Evolutionary conservation across 495 filamentous ascomycete genomes (phyloP).

Genomic region (Lepraria neglecta): DNA sequence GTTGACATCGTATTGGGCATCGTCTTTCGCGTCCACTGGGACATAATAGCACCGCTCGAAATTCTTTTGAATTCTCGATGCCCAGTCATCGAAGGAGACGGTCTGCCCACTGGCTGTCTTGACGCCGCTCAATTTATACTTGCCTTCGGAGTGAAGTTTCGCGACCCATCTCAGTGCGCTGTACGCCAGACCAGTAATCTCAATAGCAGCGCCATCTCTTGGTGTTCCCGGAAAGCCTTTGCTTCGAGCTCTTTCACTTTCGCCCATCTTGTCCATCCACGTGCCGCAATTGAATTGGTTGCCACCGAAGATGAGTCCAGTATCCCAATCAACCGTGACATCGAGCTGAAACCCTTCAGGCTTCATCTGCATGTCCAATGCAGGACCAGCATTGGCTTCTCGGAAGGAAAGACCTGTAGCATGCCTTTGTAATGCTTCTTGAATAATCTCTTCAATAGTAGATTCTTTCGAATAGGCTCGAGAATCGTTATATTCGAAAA

Average conservation of each 20-base stretch:
- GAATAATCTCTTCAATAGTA: slow-evolving; percentile 79
- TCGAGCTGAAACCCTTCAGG: slow-evolving; percentile 85
- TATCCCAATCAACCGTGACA: slow-evolving; percentile 85
- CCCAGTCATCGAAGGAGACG: slow-evolving; percentile 76
- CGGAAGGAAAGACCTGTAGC: slow-evolving; percentile 82
- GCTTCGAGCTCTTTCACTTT: slow-evolving; percentile 79
- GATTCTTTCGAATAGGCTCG: slow-evolving; percentile 79
- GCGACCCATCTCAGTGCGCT: slow-evolving; percentile 79
- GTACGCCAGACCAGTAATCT: slow-evolving; percentile 89
- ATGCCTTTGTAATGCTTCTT: slow-evolving; percentile 88
- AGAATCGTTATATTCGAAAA: slow-evolving; percentile 72
- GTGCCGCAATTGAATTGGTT: slow-evolving; percentile 94
- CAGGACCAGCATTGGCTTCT: slow-evolving; percentile 87
- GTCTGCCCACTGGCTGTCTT: slow-evolving; percentile 47
- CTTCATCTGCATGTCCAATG: slow-evolving; percentile 89
- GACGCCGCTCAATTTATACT: slow-evolving; percentile 67
- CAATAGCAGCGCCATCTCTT: slow-evolving; percentile 88
- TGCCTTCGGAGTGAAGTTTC: slow-evolving; percentile 54
- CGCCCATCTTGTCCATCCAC: slow-evolving; percentile 99
- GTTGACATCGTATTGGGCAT: slow-evolving; percentile 74
- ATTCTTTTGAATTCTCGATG: slow-evolving; percentile 67
- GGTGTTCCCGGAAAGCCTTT: slow-evolving; percentile 96
- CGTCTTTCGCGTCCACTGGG: slow-evolving; percentile 60
- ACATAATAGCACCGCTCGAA: slow-evolving; percentile 91
- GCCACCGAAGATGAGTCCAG: slow-evolving; percentile 88